Evolutionary conservation across 108 stramenopile species (phyloP).

Genomic region (Nitzschia sp.): DNA sequence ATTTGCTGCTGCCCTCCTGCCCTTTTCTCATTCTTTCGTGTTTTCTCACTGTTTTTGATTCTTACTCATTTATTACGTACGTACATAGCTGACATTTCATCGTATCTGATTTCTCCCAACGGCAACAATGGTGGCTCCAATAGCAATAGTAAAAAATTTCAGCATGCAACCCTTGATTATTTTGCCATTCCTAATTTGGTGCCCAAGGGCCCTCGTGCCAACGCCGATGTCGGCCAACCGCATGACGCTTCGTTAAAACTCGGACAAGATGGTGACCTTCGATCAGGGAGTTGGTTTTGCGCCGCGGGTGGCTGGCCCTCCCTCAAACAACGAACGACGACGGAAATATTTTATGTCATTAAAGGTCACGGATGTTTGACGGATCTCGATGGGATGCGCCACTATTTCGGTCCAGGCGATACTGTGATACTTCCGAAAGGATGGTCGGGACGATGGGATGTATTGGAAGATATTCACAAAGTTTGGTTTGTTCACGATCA

Average conservation of each 20-base stretch:
- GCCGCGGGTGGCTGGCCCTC: conserved; percentile 69
- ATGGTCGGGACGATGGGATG: conserved; percentile 75
- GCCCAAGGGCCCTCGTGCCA: conserved; percentile 56
- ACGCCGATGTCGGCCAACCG: conserved; percentile 54
- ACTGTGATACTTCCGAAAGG: conserved; percentile 74
- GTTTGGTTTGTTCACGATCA: conserved; percentile 71
- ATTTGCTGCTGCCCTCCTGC: neutral
- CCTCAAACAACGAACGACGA: conserved; percentile 42
- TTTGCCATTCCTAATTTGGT: conserved; percentile 47
- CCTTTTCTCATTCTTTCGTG: neutral
- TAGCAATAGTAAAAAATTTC: neutral
- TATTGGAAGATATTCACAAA: conserved; percentile 57
- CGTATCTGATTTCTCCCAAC: too few relatives aligned
- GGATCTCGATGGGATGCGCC: conserved; percentile 53
- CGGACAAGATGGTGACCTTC: conserved; percentile 32
- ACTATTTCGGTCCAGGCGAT: conserved; percentile 77
- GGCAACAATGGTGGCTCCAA: neutral
- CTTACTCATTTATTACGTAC: too few relatives aligned
- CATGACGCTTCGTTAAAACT: conserved; percentile 52
- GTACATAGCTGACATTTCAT: too few relatives aligned
- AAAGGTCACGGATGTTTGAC: conserved; percentile 54
- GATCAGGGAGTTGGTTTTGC: conserved; percentile 66
- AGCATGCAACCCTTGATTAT: conserved; percentile 26
- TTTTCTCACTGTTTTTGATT: too few relatives aligned
- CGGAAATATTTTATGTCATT: conserved; percentile 72